These are phyloP conservation scores for Giardia duodenalis DNA, from an alignment of 208 protist genomes.

Conservation along the genomic window DNA sequence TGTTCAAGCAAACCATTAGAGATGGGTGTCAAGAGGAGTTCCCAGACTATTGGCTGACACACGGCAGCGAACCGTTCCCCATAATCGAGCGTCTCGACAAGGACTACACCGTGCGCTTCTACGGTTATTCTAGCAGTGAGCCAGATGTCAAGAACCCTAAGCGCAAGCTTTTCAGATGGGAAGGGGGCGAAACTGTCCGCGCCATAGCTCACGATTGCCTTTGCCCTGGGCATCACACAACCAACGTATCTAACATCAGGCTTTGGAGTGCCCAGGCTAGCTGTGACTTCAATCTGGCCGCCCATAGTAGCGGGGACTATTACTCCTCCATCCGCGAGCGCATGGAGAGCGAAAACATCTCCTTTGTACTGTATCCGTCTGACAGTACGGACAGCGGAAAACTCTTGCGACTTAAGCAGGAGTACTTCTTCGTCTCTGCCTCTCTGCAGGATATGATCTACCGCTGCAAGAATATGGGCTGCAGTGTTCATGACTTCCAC, in stretches of 20 bases:
- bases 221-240: conserved; percentile 29
- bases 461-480: conserved; percentile 42
- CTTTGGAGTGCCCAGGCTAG: conserved; percentile 31
- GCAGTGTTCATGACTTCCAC: conserved; percentile 35
- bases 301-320: conserved; percentile 53
- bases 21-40: conserved; percentile 34
- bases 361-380: conserved; percentile 67
- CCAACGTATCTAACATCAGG: conserved; percentile 23
- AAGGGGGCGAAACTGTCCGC: not conserved
- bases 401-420: conserved; percentile 60
- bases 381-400: conserved; percentile 57
- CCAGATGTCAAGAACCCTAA: not conserved
- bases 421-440: conserved; percentile 61
- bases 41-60: conserved; percentile 37
- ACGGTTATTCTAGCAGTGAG: conserved; percentile 19
- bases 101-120: conserved; percentile 1
- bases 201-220: conserved; percentile 37
- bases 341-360: conserved; percentile 55
- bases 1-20: conserved; percentile 37
- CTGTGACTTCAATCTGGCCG: conserved; percentile 42
- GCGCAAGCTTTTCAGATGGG: conserved; percentile 20
- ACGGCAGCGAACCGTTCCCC: conserved; percentile 9
- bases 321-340: conserved; percentile 49
- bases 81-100: conserved; percentile 24
- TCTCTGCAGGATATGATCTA: conserved; percentile 61